These are phyloP conservation scores for Colletotrichum viniferum DNA, from an alignment of 2,329 filamentous ascomycete species.

Conservation along the genomic window DNA sequence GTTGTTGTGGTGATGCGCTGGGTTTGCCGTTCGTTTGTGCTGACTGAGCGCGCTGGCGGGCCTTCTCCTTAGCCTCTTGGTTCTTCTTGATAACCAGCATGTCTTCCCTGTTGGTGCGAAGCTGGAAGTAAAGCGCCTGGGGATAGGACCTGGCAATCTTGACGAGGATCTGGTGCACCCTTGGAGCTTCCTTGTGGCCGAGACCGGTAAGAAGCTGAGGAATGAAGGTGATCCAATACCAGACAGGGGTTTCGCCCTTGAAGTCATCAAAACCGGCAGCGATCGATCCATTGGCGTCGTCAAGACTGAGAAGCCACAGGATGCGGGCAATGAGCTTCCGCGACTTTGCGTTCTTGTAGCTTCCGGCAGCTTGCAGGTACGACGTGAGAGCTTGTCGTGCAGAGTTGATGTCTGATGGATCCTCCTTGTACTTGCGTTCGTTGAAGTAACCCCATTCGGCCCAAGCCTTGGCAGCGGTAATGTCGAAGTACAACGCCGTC, in stretches of 20 bases:
- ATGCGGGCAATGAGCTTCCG: constrained; percentile 92
- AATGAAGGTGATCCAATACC: constrained; percentile 99
- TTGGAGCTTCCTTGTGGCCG: constrained; percentile 86
- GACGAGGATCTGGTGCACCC: constrained; percentile 83
- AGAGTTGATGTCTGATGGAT: constrained; percentile 79
- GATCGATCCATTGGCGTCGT: constrained; percentile 84
- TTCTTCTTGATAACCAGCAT: constrained; percentile 91
- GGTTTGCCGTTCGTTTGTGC: constrained; percentile 48
- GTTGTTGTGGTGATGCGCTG: constrained; percentile 50
- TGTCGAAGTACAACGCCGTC: constrained; percentile 93
- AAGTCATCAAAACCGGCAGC: constrained; percentile 91
- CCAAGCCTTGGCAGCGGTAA: constrained; percentile 96
- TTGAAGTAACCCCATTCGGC: constrained; percentile 99
- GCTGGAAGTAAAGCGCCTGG: constrained; percentile 93
- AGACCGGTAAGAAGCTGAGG: constrained; percentile 93
- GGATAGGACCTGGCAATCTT: constrained; percentile 97
- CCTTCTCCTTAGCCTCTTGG: constrained; percentile 76
- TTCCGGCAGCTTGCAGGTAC: constrained; percentile 92
- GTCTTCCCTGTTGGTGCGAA: constrained; percentile 92
- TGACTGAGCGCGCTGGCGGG: constrained; percentile 53
- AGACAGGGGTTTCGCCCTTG: constrained; percentile 95
- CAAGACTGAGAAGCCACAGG: constrained; percentile 92
- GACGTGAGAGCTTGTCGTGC: constrained; percentile 94
- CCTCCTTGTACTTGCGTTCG: constrained; percentile 92
- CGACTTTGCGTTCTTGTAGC: constrained; percentile 97